phyloP scores from a whole-genome alignment of 2,329 filamentous ascomycete species.

The Ophiostoma triangulosporum region DNA sequence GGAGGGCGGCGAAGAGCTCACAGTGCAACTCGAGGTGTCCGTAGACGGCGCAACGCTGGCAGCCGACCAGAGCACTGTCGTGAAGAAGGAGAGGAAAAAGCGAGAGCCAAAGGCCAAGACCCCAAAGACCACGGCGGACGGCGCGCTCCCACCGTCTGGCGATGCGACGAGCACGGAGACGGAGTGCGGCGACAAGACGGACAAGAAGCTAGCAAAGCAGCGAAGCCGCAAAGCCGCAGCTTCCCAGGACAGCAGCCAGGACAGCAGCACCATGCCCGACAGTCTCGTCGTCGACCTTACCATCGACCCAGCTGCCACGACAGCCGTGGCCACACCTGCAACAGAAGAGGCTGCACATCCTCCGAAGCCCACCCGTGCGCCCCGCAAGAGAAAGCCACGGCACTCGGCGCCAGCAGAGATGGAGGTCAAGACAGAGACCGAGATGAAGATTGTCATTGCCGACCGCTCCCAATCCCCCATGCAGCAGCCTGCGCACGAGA shows the following conservation, averaged over 20 bases:
- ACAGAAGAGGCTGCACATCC: neutral
- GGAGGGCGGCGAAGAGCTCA: neutral
- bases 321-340: neutral
- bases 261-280: neutral
- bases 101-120: neutral
- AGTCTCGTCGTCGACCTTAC: neutral
- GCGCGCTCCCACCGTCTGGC: neutral
- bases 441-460: neutral
- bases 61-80: neutral
- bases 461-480: neutral
- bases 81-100: neutral
- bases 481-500: neutral
- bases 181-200: neutral
- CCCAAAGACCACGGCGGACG: neutral
- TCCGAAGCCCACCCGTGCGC: neutral
- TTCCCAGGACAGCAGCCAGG: neutral
- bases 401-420: slow-evolving; percentile 12
- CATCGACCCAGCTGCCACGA: neutral
- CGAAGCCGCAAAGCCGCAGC: neutral
- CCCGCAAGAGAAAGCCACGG: slow-evolving; percentile 1
- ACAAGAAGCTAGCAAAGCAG: neutral
- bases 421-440: neutral
- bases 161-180: neutral
- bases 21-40: neutral
- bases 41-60: neutral